A percentile compares a stretch with the other conserved stretches of the same genome.
Evolutionary conservation across 768 basidiomycete species (phyloP).

Genomic region (Chalciporus pseudorubinellus): DNA sequence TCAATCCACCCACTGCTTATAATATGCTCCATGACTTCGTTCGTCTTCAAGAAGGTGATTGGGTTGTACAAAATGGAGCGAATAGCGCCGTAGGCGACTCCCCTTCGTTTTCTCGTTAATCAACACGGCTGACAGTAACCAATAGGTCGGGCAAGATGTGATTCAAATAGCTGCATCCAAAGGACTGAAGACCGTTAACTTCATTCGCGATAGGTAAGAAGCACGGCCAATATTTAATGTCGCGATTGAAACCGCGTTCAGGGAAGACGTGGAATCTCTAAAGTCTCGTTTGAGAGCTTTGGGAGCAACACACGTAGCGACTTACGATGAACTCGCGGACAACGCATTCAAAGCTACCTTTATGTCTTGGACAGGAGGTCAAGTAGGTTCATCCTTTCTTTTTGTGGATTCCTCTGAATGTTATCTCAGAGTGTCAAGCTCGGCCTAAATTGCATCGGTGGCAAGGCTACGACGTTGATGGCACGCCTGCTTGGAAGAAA

Average conservation of each 20-base stretch:
- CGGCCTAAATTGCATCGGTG: conserved; percentile 60
- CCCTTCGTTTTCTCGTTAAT: not conserved
- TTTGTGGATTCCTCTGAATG: conserved; percentile 7
- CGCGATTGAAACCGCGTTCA: conserved; percentile 21
- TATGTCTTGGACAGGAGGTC: conserved; percentile 62
- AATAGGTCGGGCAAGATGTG: conserved; percentile 77
- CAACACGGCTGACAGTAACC: conserved; percentile 3
- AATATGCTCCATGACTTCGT: conserved; percentile 78
- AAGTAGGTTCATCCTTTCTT: conserved; percentile 37
- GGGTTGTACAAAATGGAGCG: conserved; percentile 83
- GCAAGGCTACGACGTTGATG: conserved; percentile 68
- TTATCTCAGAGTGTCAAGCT: conserved; percentile 39
- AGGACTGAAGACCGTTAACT: conserved; percentile 76
- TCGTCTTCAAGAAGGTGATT: conserved; percentile 62
- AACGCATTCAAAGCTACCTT: conserved; percentile 51
- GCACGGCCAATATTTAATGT: not conserved
- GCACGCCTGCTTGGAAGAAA: conserved; percentile 60
- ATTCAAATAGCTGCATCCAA: conserved; percentile 78
- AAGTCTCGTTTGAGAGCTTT: conserved; percentile 51
- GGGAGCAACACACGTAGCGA: conserved; percentile 75
- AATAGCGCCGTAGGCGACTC: conserved; percentile 67
- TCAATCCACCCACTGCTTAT: conserved; percentile 83
- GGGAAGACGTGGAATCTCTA: conserved; percentile 52
- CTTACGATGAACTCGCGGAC: conserved; percentile 71
- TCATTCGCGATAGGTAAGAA: conserved; percentile 68